Percentiles rank a stretch among this genome's conserved stretches.
These are phyloP conservation scores for Alternaria conjuncta DNA, from an alignment of 2,329 filamentous ascomycete species.

Conservation along the genomic window DNA sequence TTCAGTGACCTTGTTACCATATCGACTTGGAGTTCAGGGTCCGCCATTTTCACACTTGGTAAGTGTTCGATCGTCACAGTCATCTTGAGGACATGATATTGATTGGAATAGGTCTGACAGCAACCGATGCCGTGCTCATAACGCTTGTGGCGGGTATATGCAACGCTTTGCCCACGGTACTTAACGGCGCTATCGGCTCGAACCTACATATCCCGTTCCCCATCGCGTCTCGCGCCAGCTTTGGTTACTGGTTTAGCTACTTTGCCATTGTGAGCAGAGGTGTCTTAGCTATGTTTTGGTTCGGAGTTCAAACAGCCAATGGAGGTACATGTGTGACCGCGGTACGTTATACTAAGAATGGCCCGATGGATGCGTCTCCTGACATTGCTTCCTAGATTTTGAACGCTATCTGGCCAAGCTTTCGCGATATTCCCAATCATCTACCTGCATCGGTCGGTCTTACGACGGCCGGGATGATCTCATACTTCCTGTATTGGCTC, in stretches of 20 bases:
- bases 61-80: conserved; percentile 41
- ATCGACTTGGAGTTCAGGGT: conserved; percentile 51
- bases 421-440: conserved; percentile 50
- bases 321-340: conserved; percentile 16
- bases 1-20: conserved; percentile 48
- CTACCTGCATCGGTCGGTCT: conserved; percentile 49
- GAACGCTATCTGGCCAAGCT: conserved; percentile 22
- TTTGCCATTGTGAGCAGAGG: conserved; percentile 18
- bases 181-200: conserved; percentile 28
- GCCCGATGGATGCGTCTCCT: background rate
- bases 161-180: conserved; percentile 24
- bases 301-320: conserved; percentile 16
- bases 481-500: conserved; percentile 27
- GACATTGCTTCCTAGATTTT: conserved; percentile 3
- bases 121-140: conserved; percentile 38
- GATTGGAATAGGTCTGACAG: conserved; percentile 30
- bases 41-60: conserved; percentile 56
- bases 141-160: conserved; percentile 33
- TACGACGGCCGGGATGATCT: conserved; percentile 40
- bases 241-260: conserved; percentile 18
- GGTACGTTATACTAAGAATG: background rate
- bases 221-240: conserved; percentile 12
- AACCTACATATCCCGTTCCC: conserved; percentile 20
- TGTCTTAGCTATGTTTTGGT: conserved; percentile 24
- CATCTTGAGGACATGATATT: conserved; percentile 11